These are phyloP conservation scores for Candida michaelii DNA, from an alignment of 805 yeast genomes.

Conservation along the genomic window DNA sequence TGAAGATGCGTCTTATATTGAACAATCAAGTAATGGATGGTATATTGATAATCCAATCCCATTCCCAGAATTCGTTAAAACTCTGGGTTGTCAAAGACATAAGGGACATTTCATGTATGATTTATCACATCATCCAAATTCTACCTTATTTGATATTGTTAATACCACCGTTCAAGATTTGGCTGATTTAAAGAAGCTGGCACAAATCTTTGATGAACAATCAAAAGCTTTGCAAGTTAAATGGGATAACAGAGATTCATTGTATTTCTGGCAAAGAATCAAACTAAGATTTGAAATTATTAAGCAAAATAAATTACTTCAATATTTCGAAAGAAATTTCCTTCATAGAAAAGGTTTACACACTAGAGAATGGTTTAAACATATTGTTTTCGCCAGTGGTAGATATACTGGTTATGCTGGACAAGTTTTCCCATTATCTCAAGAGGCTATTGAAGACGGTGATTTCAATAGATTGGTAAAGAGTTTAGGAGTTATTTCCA, in stretches of 20 bases:
- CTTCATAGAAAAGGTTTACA: conserved; percentile 46
- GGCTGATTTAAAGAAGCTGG: conserved; percentile 18
- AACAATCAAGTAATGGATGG: conserved; percentile 17
- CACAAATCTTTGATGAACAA: conserved; percentile 29
- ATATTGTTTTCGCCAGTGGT: conserved; percentile 62
- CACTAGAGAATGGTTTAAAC: conserved; percentile 61
- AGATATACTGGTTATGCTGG: conserved; percentile 50
- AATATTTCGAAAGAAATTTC: conserved; percentile 55
- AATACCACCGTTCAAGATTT: conserved; percentile 22
- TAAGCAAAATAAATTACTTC: conserved; percentile 36
- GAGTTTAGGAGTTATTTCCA: conserved; percentile 47
- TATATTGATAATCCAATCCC: conserved; percentile 18
- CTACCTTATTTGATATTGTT: conserved; percentile 21
- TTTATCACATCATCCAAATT: conserved; percentile 7
- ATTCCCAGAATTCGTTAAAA: conserved; percentile 20
- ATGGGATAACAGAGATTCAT: conserved; percentile 29
- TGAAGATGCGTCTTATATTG: conserved; percentile 18
- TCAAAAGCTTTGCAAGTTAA: conserved; percentile 27
- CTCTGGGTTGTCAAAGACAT: conserved; percentile 12
- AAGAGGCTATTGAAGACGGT: conserved; percentile 50
- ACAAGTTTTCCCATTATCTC: conserved; percentile 57
- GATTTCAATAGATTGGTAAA: conserved; percentile 45
- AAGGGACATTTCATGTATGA: conserved; percentile 11
- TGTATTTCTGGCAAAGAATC: conserved; percentile 37
- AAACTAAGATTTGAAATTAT: conserved; percentile 30